phyloP scores from a whole-genome alignment of 192 early-diverging fungal species.

The Backusella tuberculispora region DNA sequence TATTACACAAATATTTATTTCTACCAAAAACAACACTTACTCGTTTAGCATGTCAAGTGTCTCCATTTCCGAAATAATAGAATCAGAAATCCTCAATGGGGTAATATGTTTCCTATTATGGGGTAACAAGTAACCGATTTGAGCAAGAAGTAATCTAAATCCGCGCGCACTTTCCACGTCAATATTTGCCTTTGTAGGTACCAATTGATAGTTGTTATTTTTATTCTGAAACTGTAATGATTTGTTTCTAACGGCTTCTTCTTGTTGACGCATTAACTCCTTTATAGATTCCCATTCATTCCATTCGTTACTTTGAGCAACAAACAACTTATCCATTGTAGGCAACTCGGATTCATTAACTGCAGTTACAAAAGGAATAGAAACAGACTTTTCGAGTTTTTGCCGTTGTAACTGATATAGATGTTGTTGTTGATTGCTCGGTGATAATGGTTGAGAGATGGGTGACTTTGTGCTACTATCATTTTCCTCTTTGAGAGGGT shows the following conservation, averaged over 20 bases:
- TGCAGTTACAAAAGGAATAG: slow-evolving; percentile 7
- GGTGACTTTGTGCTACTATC: neutral
- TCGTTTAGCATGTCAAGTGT: slow-evolving; percentile 66
- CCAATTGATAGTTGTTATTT: slow-evolving; percentile 24
- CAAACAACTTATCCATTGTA: slow-evolving; percentile 39
- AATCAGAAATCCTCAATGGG: slow-evolving; percentile 68
- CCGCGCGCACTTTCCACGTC: slow-evolving; percentile 47
- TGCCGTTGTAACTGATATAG: neutral
- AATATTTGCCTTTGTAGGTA: slow-evolving; percentile 31
- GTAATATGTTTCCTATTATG: slow-evolving; percentile 63
- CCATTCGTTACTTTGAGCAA: slow-evolving; percentile 34
- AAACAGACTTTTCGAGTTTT: neutral
- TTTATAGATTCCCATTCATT: slow-evolving; percentile 39
- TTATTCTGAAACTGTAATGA: neutral
- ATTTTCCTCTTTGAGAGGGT: slow-evolving; percentile 12
- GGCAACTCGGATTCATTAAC: slow-evolving; percentile 42
- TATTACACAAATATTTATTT: too few species aligned
- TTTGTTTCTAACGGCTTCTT: slow-evolving; percentile 24
- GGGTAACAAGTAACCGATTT: slow-evolving; percentile 65
- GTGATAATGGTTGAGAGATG: neutral
- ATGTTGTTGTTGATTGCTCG: neutral
- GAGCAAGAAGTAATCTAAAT: slow-evolving; percentile 66
- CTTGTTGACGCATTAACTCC: slow-evolving; percentile 31
- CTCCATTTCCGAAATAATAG: slow-evolving; percentile 63
- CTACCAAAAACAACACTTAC: slow-evolving; percentile 40